Conservation (phyloP, 2,329 filamentous ascomycete genomes). For the Paramyrothecium roridum region DNA sequence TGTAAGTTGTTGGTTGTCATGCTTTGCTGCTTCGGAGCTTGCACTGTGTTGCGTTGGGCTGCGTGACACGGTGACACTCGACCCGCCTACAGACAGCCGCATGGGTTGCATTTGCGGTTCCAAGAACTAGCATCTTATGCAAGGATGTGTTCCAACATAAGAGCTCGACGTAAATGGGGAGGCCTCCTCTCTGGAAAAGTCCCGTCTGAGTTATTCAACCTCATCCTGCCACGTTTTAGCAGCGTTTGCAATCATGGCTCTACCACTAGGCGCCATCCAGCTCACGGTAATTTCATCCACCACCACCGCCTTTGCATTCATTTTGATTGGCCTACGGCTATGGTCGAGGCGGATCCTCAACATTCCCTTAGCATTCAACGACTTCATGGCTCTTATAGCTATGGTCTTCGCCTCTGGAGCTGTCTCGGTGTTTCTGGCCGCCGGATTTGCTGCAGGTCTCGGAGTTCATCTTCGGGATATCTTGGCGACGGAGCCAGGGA, state of each 20-base stretch:
- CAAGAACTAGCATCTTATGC: neutral
- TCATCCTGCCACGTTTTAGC: no score
- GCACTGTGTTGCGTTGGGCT: neutral
- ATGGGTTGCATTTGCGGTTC: neutral
- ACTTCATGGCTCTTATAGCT: neutral
- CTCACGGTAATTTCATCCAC: neutral
- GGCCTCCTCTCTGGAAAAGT: no score
- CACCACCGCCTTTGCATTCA: neutral
- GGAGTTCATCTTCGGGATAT: neutral
- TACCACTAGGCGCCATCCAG: neutral
- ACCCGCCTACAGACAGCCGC: neutral
- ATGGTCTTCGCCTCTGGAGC: neutral
- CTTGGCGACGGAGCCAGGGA: neutral
- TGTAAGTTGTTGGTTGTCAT: no score
- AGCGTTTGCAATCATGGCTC: no score
- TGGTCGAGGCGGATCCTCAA: neutral
- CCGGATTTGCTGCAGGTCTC: neutral
- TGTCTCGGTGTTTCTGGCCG: neutral
- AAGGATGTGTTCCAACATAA: no score
- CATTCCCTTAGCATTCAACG: neutral
- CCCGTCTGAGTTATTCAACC: no score
- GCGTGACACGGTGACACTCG: no score
- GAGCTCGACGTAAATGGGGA: no score
- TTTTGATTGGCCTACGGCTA: neutral
- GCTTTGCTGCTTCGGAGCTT: neutral